Evolutionary conservation across 2,329 filamentous ascomycete genomes (phyloP), one percentile per base, ranked within the genome.

Genomic region (Lojkania enalia): DNA sequence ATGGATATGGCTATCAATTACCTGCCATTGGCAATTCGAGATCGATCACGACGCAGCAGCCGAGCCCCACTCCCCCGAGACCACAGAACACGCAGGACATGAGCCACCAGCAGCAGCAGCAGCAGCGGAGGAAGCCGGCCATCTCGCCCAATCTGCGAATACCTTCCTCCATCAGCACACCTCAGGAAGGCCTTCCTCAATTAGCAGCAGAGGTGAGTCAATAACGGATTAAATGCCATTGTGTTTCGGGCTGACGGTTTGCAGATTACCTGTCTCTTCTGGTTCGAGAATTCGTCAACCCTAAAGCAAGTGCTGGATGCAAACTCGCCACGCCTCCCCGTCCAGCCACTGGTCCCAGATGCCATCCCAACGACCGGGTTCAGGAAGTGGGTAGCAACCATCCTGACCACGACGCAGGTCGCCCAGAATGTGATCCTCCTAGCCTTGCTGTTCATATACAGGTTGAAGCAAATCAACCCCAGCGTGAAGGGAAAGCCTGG

Each of bases 231-330:
- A 33, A 11, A 7, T 7, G 9, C 9, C 15, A 33, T n/a, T 27
- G 23, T 11, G 15, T 16, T 33, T 11, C 9, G 15, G 16, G 30
- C 30, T 33, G 7, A 33, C 15, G 9, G 5, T 20, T 38, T 29
- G 13, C 31, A 96, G 88, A 88, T 97, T 71, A 95, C 92, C 11
- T 96, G 92, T 64, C 78, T 99, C 12, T 96, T 97, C 74, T 97
- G 94, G 92, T 97, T 97, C 66, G 91, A 97, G 71, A 87, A 87
- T 13, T 86, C 88, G 32, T 80, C 86, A n/a, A 86, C 87, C 16
- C 75, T 97, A 13, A 82, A 87, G 56, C 79, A 82, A 45, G 88
- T 91, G 27, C 86, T 91, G 64, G 81, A 84, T 7, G 73, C 82
- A 4, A 70, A 71, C 27, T 69, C 70, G 6, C 64, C 73, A 51